Percentiles rank a stretch among this genome's conserved stretches.
Conservation (phyloP, 805 yeast species). For the Teunomyces aglyptinius region DNA sequence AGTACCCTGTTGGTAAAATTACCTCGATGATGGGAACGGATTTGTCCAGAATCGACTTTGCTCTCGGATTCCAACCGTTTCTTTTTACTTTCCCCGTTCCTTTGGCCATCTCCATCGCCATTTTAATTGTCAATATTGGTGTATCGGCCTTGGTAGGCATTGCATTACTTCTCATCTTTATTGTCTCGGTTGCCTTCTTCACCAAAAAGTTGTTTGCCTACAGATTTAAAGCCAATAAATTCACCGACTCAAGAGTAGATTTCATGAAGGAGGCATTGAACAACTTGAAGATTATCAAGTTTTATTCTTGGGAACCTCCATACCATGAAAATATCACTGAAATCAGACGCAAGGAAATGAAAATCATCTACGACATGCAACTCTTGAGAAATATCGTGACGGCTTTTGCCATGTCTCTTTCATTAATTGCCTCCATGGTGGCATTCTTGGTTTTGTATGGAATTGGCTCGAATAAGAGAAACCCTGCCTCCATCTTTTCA, state of each 20-base stretch:
- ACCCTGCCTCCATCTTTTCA: constrained; percentile 66
- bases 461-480: constrained; percentile 27
- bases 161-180: constrained; percentile 19
- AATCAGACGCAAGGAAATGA: constrained; percentile 62
- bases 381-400: constrained; percentile 58
- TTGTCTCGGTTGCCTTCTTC: constrained; percentile 43
- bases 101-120: constrained; percentile 22
- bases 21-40: constrained; percentile 30
- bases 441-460: constrained; percentile 40
- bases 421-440: constrained; percentile 70
- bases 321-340: constrained; percentile 56
- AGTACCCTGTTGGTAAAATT: constrained; percentile 21
- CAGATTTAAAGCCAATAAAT: constrained; percentile 56
- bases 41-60: constrained; percentile 26
- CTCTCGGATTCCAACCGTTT: constrained; percentile 27
- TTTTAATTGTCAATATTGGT: constrained; percentile 23
- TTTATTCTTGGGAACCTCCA: constrained; percentile 89
- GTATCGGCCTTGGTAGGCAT: constrained; percentile 25
- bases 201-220: constrained; percentile 53
- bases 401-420: constrained; percentile 65
- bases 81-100: constrained; percentile 23
- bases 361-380: constrained; percentile 59
- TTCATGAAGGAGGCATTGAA: constrained; percentile 75
- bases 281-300: constrained; percentile 79
- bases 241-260: constrained; percentile 75